A percentile compares a stretch with the other conserved stretches of the same genome.
phyloP scores from a whole-genome alignment of 2,329 filamentous ascomycete species.

The Aspergillus candidus region DNA sequence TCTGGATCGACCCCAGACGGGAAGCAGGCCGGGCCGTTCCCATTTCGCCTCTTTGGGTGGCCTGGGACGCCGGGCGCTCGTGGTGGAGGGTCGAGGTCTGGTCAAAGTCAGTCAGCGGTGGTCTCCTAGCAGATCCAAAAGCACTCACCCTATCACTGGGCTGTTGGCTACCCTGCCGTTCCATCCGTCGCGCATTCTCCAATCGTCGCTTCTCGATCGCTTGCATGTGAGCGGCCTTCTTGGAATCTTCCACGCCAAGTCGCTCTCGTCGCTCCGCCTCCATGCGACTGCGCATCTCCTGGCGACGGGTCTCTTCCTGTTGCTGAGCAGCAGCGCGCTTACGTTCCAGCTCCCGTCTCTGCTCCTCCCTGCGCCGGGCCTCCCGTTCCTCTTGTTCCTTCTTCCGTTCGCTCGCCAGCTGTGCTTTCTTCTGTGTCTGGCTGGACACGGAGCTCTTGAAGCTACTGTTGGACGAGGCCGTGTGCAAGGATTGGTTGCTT shows the following conservation, averaged over 20 bases:
- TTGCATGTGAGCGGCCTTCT: conserved; percentile 60
- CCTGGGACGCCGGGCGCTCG: conserved; percentile 23
- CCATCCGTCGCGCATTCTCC: conserved; percentile 42
- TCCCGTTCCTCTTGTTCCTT: conserved; percentile 81
- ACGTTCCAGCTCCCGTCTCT: conserved; percentile 73
- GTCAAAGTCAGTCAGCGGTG: conserved; percentile 3
- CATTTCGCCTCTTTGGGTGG: conserved; percentile 43
- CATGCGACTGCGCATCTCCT: conserved; percentile 56
- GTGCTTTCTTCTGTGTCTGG: conserved; percentile 60
- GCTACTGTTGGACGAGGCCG: conserved; percentile 47
- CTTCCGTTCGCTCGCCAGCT: conserved; percentile 71
- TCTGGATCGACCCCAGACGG: conserved; percentile 45
- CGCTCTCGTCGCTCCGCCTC: conserved; percentile 47
- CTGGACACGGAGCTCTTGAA: conserved; percentile 60
- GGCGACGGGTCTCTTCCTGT: conserved; percentile 56
- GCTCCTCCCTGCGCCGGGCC: conserved; percentile 69
- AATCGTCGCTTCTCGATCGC: conserved; percentile 48
- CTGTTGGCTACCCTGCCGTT: conserved; percentile 41
- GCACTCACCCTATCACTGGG: conserved; percentile 34
- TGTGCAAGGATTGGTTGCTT: conserved; percentile 60
- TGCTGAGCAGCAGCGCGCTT: conserved; percentile 59
- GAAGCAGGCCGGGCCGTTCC: conserved; percentile 47
- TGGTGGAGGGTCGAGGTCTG: conserved; percentile 23
- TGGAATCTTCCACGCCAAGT: conserved; percentile 52
- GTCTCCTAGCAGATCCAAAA: neutral